Base-by-base conservation (phyloP, 306 rosid genomes). In the Rosa rugosa region DNA sequence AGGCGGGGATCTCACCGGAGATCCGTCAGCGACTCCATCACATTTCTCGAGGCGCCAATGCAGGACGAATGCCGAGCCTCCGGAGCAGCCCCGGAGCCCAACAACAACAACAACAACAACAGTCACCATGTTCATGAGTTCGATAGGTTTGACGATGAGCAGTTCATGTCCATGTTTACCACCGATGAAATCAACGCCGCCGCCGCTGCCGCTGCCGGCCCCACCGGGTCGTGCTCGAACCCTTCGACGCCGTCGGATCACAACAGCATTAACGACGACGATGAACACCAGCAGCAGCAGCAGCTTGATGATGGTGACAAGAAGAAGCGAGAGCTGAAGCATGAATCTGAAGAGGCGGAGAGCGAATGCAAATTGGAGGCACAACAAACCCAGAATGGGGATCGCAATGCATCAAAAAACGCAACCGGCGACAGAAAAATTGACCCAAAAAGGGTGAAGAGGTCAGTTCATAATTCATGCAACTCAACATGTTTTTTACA, bases 371-470 rank as follows among this genome's bases (percentile, higher is more conserved):
- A 85, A 5, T 83, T 84, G 75, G 91, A 85, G 38, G 71, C 80
- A 36, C 84, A 87, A 51, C 60, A 77, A 20, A 71, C 12, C 45
- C 73, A 51, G 38, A 60, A 60, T 23, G 66, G 38, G 16, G 38
- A 84, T 76, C 5, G n/a, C 47, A 20, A 50, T 18, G 71, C 85
- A 18, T 75, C 80, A 4, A 47, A 79, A 5, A 49, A 62, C 42
- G 20, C 45, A 23, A 78, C 89, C 75, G 72, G 51, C 62, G 94
- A 87, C n/a, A 81, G 80, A 63, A 88, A 91, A 56, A 83, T 87
- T 14, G 99, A 95, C 73, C 97, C 98, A 3, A 95, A 95, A 81
- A 85, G 97, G 86, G 97, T 95, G 59, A 95, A 91, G 84, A 93
- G 99, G 99, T 95, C 80, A 67, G 68, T 67, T 4, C n/a, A 72